Evolutionary conservation across 2,329 filamentous ascomycete genomes (phyloP).

Genomic region (Pestalotiopsis sp.): DNA sequence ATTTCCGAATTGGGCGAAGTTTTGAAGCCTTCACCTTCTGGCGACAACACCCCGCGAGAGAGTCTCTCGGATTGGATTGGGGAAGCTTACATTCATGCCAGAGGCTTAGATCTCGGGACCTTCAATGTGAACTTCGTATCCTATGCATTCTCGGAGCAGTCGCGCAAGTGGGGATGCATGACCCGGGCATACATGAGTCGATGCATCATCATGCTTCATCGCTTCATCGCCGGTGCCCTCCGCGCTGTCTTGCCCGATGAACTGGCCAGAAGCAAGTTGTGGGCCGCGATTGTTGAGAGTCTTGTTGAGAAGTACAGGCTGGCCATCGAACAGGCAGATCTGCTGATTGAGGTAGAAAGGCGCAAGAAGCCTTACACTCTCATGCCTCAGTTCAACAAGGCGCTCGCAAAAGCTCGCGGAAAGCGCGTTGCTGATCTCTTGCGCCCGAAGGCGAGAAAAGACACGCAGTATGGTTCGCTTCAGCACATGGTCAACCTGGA

Average conservation of each 20-base stretch:
- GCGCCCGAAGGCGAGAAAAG: slow-evolving; percentile 16
- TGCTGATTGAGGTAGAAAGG: slow-evolving; percentile 31
- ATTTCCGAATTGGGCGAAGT: slow-evolving; percentile 15
- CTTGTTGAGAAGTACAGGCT: slow-evolving; percentile 26
- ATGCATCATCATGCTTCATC: slow-evolving; percentile 30
- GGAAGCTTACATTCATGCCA: slow-evolving; percentile 21
- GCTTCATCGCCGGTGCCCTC: slow-evolving; percentile 28
- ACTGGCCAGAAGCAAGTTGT: slow-evolving; percentile 21
- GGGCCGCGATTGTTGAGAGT: slow-evolving; percentile 22
- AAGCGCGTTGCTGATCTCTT: neutral
- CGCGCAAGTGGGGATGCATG: slow-evolving; percentile 31
- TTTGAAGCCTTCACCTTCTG: neutral
- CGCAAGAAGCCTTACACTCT: slow-evolving; percentile 32
- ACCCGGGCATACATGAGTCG: slow-evolving; percentile 29
- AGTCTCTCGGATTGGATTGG: slow-evolving; percentile 28
- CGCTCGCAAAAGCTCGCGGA: neutral
- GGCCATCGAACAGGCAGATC: slow-evolving; percentile 24
- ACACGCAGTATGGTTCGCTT: slow-evolving; percentile 3
- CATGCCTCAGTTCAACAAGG: slow-evolving; percentile 25
- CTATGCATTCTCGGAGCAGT: slow-evolving; percentile 31
- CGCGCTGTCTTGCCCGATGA: slow-evolving; percentile 22
- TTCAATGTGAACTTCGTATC: slow-evolving; percentile 23
- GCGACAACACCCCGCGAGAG: neutral
- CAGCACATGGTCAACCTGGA: slow-evolving; percentile 7
- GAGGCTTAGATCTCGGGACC: slow-evolving; percentile 27